Evolutionary conservation across 2,329 filamentous ascomycete genomes (phyloP).

Genomic region (Colletotrichum lentis): DNA sequence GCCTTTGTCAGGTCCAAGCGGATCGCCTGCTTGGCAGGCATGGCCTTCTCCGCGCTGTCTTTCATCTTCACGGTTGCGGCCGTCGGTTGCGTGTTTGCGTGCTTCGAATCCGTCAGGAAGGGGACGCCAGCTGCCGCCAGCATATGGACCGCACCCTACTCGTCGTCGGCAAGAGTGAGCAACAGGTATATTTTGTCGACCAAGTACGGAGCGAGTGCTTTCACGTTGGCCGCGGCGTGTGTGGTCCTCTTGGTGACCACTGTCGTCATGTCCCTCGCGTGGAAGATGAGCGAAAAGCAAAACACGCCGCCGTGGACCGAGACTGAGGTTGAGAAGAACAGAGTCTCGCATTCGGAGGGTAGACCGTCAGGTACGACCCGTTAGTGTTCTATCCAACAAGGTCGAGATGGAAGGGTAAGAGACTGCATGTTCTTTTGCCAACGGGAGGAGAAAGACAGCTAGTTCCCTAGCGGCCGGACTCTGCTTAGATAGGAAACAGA

Average conservation of each 20-base stretch:
- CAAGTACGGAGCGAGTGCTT: not conserved
- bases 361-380: too few species aligned
- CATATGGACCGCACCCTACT: not conserved
- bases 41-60: not conserved
- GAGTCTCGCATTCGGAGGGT: not conserved
- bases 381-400: too few species aligned
- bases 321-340: not conserved
- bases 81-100: not conserved
- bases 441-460: too few species aligned
- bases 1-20: not conserved
- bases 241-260: not conserved
- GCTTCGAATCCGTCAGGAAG: not conserved
- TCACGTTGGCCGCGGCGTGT: not conserved
- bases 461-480: too few species aligned
- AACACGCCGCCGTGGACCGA: too few species aligned
- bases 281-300: not conserved
- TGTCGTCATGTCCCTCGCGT: not conserved
- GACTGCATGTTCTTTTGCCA: too few species aligned
- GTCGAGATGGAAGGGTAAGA: too few species aligned
- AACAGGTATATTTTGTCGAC: not conserved
- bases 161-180: not conserved
- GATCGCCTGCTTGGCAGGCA: not conserved
- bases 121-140: not conserved
- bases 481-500: too few species aligned
- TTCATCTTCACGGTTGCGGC: not conserved